These are phyloP conservation scores for Escovopsis sp. DNA, from an alignment of 2,329 filamentous ascomycete species.

Conservation along the genomic window DNA sequence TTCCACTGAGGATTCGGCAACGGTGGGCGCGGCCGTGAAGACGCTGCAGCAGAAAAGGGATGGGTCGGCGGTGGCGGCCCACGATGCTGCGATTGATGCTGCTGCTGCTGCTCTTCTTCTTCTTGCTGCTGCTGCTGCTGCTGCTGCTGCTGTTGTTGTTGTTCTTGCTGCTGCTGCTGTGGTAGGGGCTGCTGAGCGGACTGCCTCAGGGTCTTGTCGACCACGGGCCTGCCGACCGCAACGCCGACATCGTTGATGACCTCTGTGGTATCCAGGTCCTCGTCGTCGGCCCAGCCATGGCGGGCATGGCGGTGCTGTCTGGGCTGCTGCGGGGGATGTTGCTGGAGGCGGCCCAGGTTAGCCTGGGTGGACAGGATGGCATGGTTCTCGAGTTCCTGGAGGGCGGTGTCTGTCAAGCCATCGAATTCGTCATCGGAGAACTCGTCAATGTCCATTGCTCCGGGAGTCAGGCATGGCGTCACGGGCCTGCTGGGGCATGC, in stretches of 20 bases:
- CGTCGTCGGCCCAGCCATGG: slow-evolving; percentile 36
- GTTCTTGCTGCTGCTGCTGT: slow-evolving; percentile 2
- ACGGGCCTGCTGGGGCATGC: slow-evolving; percentile 4
- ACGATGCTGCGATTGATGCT: too few relatives aligned
- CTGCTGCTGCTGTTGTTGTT: slow-evolving; percentile 6
- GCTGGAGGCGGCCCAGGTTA: slow-evolving; percentile 12
- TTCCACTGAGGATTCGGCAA: slow-evolving; percentile 26
- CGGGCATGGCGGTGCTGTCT: slow-evolving; percentile 16
- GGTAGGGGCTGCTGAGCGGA: slow-evolving; percentile 13
- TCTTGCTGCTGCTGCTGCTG: too few relatives aligned
- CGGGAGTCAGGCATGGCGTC: slow-evolving; percentile 7
- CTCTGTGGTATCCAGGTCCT: slow-evolving; percentile 43
- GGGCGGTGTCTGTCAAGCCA: slow-evolving; percentile 38
- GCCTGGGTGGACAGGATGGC: slow-evolving; percentile 47
- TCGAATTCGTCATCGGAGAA: slow-evolving; percentile 52
- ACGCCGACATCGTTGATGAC: slow-evolving; percentile 35
- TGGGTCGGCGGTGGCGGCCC: too few relatives aligned
- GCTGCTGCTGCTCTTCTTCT: too few relatives aligned
- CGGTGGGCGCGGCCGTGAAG: slow-evolving; percentile 13
- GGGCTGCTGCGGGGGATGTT: slow-evolving; percentile 10
- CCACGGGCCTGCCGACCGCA: slow-evolving; percentile 21
- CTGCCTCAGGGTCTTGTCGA: slow-evolving; percentile 22
- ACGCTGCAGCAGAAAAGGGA: slow-evolving; percentile 11
- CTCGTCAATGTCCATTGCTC: slow-evolving; percentile 33
- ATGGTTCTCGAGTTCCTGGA: slow-evolving; percentile 49